Evolutionary conservation across 208 protist species (phyloP).

Genomic region (Trypanosoma caninum): DNA sequence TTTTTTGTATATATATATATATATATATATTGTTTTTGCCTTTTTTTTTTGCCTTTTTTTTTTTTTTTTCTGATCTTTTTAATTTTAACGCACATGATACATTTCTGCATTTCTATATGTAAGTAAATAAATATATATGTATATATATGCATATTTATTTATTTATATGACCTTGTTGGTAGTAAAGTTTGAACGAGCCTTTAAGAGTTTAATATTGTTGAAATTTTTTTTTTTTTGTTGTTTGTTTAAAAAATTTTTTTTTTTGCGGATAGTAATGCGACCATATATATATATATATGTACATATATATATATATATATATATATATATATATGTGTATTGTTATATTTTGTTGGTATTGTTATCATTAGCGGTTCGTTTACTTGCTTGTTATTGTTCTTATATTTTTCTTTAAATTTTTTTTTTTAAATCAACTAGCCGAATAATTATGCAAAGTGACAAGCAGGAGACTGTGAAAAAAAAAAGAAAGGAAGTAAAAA

Average conservation of each 20-base stretch:
- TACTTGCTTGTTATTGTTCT: background rate
- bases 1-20: conserved; percentile 17
- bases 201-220: background rate
- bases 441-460: background rate
- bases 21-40: background rate
- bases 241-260: background rate
- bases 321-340: background rate
- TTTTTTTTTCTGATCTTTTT: conserved; percentile 12
- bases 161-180: background rate
- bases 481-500: background rate
- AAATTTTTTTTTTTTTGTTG: background rate
- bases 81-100: background rate
- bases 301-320: no score
- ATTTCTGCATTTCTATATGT: background rate
- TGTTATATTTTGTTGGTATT: background rate
- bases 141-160: background rate
- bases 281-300: no score
- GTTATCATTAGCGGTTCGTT: background rate
- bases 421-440: background rate
- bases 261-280: no score
- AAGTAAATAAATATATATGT: background rate
- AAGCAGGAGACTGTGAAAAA: background rate
- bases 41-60: conserved; percentile 12
- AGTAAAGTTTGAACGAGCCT: no score
- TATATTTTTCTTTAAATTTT: background rate